Evolutionary conservation across 2,329 filamentous ascomycete species (phyloP).

Genomic region (Monilinia polystroma): DNA sequence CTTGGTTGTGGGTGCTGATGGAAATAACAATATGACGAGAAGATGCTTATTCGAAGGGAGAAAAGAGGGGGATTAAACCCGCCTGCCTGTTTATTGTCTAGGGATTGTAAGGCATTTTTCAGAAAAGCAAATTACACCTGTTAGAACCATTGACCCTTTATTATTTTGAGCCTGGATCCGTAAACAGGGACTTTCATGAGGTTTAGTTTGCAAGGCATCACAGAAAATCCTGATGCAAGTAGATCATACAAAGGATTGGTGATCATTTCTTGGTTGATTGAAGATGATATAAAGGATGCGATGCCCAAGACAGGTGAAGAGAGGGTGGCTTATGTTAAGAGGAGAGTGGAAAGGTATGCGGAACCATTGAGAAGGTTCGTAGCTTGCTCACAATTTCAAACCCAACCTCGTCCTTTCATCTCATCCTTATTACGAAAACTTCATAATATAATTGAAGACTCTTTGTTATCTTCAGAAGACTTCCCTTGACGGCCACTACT

Average conservation of each 20-base stretch:
- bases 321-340: conserved; percentile 44
- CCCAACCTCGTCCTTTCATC: too few species aligned
- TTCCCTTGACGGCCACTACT: too few species aligned
- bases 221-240: conserved; percentile 41
- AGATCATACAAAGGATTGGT: conserved; percentile 47
- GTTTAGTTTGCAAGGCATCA: conserved; percentile 47
- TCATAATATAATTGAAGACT: too few species aligned
- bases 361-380: conserved; percentile 44
- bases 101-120: conserved; percentile 44
- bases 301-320: conserved; percentile 40
- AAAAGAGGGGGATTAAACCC: conserved; percentile 41
- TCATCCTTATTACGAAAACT: too few species aligned
- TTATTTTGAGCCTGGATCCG: conserved; percentile 55
- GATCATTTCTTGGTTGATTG: conserved; percentile 48
- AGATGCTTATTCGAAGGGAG: conserved; percentile 31
- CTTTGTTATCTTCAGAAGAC: too few species aligned
- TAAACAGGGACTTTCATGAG: conserved; percentile 51
- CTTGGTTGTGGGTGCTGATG: conserved; percentile 45
- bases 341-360: conserved; percentile 42
- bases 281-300: conserved; percentile 37
- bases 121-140: conserved; percentile 42
- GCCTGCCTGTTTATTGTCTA: conserved; percentile 43
- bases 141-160: conserved; percentile 52
- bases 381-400: too few species aligned
- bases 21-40: conserved; percentile 40